These are phyloP conservation scores for Eutrema heterophyllum DNA, from an alignment of 345 rosid genomes.

Conservation along the genomic window DNA sequence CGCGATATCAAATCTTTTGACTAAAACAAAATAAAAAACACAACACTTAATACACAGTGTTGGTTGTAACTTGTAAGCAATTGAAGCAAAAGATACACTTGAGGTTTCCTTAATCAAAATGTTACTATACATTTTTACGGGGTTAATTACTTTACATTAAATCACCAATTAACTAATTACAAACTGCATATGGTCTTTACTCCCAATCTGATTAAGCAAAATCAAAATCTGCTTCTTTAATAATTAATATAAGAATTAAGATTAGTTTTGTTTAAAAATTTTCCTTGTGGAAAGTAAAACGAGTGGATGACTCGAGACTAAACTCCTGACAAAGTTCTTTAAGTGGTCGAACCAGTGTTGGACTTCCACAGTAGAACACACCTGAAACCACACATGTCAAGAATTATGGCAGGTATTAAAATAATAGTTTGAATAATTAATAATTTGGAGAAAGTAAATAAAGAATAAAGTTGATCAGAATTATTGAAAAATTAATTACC, in stretches of 20 bases:
- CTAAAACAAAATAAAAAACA: background rate
- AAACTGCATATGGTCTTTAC: background rate
- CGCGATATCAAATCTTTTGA: background rate
- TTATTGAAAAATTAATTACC: conserved; percentile 32
- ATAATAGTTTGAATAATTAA: background rate
- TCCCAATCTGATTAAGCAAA: background rate
- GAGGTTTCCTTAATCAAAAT: conserved; percentile 15
- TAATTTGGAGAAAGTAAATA: background rate
- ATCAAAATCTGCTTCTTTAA: conserved; percentile 12
- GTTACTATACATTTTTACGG: background rate
- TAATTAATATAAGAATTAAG: background rate
- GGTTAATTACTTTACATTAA: conserved; percentile 13
- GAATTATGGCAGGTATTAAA: background rate
- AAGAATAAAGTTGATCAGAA: background rate
- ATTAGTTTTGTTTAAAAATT: conserved; percentile 47
- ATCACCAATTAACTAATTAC: conserved; percentile 16
- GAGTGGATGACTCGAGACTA: conserved; percentile 65
- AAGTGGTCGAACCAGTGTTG: conserved; percentile 59
- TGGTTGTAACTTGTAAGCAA: background rate
- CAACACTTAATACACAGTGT: background rate
- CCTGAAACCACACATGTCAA: conserved; percentile 44
- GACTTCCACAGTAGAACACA: conserved; percentile 94
- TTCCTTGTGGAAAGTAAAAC: conserved; percentile 91
- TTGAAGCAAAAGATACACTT: background rate
- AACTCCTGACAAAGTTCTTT: conserved; percentile 72